Percentiles rank a stretch among this genome's conserved stretches.
Evolutionary conservation across 1,284 basidiomycete genomes (phyloP).

Genomic region (Laetiporus sulphureus): DNA sequence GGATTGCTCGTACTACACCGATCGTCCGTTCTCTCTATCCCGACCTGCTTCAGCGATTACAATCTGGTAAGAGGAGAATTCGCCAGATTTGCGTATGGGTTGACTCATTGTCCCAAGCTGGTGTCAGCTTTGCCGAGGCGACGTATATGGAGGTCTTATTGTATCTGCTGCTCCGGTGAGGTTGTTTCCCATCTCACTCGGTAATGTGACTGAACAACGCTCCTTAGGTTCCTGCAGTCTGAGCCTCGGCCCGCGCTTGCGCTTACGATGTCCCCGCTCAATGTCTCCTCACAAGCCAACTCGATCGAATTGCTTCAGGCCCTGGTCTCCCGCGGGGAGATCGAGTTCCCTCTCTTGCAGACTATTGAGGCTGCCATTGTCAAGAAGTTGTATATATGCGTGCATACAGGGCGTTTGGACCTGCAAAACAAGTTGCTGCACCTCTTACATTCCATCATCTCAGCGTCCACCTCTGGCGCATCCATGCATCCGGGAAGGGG

Average conservation of each 20-base stretch:
- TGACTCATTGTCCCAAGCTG: conserved; percentile 32
- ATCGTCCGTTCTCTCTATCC: conserved; percentile 58
- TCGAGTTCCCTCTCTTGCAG: conserved; percentile 53
- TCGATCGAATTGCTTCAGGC: conserved; percentile 80
- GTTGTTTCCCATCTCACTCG: neutral
- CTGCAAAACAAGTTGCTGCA: conserved; percentile 92
- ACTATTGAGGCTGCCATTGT: conserved; percentile 68
- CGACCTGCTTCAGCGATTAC: conserved; percentile 52
- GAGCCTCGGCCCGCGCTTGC: conserved; percentile 51
- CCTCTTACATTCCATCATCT: conserved; percentile 81
- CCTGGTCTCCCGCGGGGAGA: conserved; percentile 74
- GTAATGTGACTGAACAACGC: neutral
- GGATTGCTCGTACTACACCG: conserved; percentile 53
- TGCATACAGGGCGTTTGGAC: conserved; percentile 68
- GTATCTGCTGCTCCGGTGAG: conserved; percentile 55
- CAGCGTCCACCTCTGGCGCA: conserved; percentile 34
- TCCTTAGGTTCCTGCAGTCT: conserved; percentile 62
- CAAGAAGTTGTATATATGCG: conserved; percentile 67
- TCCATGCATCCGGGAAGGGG: too few species aligned
- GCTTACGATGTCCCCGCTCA: conserved; percentile 52
- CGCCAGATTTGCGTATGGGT: neutral
- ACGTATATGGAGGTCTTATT: conserved; percentile 74
- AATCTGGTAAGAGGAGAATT: conserved; percentile 41
- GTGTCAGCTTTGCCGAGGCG: conserved; percentile 44
- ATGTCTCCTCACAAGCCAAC: conserved; percentile 64